These are phyloP conservation scores for Huntiella moniliformis DNA, from an alignment of 2,329 filamentous ascomycete genomes.

Conservation along the genomic window DNA sequence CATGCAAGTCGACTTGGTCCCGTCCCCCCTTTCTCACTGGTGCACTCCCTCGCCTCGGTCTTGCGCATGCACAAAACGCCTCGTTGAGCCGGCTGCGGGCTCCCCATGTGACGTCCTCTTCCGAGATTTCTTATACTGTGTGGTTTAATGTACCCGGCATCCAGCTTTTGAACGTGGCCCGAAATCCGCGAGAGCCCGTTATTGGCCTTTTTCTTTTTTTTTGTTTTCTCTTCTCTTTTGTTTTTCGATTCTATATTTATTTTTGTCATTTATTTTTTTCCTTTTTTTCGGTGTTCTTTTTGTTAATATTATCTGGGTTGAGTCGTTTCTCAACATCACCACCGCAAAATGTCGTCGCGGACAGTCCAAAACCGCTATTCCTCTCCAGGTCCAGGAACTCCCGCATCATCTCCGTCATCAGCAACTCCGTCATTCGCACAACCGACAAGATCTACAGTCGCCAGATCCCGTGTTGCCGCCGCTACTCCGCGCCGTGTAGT, in stretches of 20 bases:
- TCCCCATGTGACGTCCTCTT: slow-evolving; percentile 4
- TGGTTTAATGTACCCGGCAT: slow-evolving; percentile 2
- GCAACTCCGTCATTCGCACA: slow-evolving; percentile 9
- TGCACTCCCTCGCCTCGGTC: neutral
- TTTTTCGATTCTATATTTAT: neutral
- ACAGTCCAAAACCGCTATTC: slow-evolving; percentile 9
- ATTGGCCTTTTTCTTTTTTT: slow-evolving; percentile 2
- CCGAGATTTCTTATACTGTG: slow-evolving; percentile 1
- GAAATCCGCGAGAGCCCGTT: neutral
- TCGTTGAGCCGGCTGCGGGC: slow-evolving; percentile 7
- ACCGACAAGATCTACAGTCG: slow-evolving; percentile 8
- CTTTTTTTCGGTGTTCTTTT: no score
- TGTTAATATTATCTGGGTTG: no score
- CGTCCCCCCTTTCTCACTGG: neutral
- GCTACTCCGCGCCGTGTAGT: slow-evolving; percentile 9
- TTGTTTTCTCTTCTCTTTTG: neutral
- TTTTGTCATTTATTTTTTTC: neutral
- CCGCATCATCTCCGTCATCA: neutral
- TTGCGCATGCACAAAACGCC: slow-evolving; percentile 4
- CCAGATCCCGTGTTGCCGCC: slow-evolving; percentile 3
- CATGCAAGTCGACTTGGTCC: no score
- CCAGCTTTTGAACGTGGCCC: slow-evolving; percentile 3
- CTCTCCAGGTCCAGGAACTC: neutral
- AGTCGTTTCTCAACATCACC: neutral
- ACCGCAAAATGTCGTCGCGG: slow-evolving; percentile 5